Conservation (phyloP, 768 basidiomycete species). For the Suillus occidentalis region DNA sequence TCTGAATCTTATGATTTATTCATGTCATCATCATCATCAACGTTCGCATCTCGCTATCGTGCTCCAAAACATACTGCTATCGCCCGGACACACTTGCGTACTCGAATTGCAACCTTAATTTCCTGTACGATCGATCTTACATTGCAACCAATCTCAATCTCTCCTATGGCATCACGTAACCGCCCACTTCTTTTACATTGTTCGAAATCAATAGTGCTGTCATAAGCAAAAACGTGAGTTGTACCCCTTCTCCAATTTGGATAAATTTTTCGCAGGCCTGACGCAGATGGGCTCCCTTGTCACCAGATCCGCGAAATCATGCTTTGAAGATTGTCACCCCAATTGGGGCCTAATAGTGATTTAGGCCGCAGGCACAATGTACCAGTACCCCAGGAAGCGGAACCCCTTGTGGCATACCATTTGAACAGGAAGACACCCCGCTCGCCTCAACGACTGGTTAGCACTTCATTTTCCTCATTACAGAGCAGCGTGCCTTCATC, state of each 20-base stretch:
- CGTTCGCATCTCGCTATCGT: conserved; percentile 10
- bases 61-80: conserved; percentile 9
- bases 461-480: neutral
- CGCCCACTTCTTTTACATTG: conserved; percentile 5
- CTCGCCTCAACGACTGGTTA: neutral
- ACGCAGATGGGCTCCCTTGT: conserved; percentile 9
- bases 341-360: neutral
- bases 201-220: conserved; percentile 46
- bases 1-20: conserved; percentile 14
- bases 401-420: neutral
- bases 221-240: conserved; percentile 70
- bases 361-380: neutral
- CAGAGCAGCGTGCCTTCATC: neutral
- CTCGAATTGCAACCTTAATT: neutral
- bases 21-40: conserved; percentile 12
- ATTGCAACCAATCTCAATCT: conserved; percentile 3
- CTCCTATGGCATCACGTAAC: conserved; percentile 25
- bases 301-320: conserved; percentile 51
- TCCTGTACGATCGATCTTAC: conserved; percentile 3
- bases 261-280: conserved; percentile 5
- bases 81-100: conserved; percentile 9
- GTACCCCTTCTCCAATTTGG: conserved; percentile 3
- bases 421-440: neutral
- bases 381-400: neutral
- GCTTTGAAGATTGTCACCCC: conserved; percentile 34